Base-by-base conservation (phyloP, 768 basidiomycete species). In the Podaxis pistillaris region DNA sequence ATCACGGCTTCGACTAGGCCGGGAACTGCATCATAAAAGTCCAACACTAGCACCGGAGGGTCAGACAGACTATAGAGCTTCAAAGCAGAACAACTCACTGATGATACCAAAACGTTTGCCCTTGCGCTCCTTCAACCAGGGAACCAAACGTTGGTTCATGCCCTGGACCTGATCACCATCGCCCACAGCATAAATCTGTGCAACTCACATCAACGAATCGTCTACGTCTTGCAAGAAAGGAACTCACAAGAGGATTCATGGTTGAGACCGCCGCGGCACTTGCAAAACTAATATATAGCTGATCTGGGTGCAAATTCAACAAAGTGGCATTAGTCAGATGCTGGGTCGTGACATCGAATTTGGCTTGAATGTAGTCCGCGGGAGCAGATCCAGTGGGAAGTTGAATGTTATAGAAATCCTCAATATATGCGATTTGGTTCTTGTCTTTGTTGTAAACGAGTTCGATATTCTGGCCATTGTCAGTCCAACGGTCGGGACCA, bases 201-300 rank as follows among this genome's bases (percentile, higher is more conserved):
- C 13, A 30, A 12, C 6, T 9, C 59, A 5, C 40, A 17, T 52
- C 41, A 24, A 17, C 62, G 11, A 67, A 15, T 9, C 9, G 24
- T 7, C 19, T 22, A 38, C 15, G 26, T n/a, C 30, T 0, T 7
- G 9, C 58, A 40, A 56, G 46, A 24, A 17, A 28, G 4, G 19
- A 44, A 41, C 12, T 56, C 24, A 49, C 33, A 53, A 38, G 24
- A 11, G 37, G 50, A 49, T 46, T 40, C 6, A 54, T 41, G 15
- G 46, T 24, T 9, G 56, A 12, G 28, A 46, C 11, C 2, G 54
- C 36, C 5, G 77, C 76, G 3, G 81, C 76, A 65, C 80, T 81
- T 22, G 81, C 77, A 69, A 83, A 83, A 58, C 71, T 78, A 66
- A 82, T 81, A 62, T 76, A 83, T 7, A 83, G 67, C 65, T 81